Evolutionary conservation across 192 early-diverging fungal genomes (phyloP).

Genomic region (Coemansia sp.): DNA sequence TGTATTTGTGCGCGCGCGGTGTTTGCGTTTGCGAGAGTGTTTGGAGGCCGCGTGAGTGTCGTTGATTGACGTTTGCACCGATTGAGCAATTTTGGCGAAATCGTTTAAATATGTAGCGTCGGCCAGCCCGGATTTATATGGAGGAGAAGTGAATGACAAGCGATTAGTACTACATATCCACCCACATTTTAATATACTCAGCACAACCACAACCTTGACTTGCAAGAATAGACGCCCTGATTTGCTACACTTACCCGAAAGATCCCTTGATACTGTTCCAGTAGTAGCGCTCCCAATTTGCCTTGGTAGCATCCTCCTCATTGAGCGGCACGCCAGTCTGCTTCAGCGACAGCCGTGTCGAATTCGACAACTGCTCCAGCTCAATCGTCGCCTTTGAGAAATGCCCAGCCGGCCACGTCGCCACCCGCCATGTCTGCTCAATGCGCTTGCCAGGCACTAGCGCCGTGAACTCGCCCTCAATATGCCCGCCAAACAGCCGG

Average conservation of each 20-base stretch:
- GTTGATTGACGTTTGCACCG: background rate
- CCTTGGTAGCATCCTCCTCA: slow-evolving; percentile 79
- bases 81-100: background rate
- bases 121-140: slow-evolving; percentile 20
- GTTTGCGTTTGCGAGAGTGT: background rate
- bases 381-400: slow-evolving; percentile 78
- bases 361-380: slow-evolving; percentile 69
- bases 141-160: slow-evolving; percentile 40
- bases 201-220: background rate
- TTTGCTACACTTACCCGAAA: slow-evolving; percentile 73
- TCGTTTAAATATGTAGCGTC: background rate
- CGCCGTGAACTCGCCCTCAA: slow-evolving; percentile 75
- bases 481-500: slow-evolving; percentile 85
- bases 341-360: slow-evolving; percentile 66
- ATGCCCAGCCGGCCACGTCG: slow-evolving; percentile 84
- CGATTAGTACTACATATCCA: slow-evolving; percentile 44
- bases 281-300: slow-evolving; percentile 91
- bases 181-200: background rate
- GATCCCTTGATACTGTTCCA: slow-evolving; percentile 88
- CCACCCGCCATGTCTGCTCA: slow-evolving; percentile 83
- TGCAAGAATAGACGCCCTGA: background rate
- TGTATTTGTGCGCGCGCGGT: background rate
- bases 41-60: background rate
- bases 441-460: slow-evolving; percentile 74
- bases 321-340: slow-evolving; percentile 87